Evolutionary conservation across 2,329 filamentous ascomycete genomes (phyloP), one percentile per base, ranked within the genome.

Genomic region (Dactylellina sp.): DNA sequence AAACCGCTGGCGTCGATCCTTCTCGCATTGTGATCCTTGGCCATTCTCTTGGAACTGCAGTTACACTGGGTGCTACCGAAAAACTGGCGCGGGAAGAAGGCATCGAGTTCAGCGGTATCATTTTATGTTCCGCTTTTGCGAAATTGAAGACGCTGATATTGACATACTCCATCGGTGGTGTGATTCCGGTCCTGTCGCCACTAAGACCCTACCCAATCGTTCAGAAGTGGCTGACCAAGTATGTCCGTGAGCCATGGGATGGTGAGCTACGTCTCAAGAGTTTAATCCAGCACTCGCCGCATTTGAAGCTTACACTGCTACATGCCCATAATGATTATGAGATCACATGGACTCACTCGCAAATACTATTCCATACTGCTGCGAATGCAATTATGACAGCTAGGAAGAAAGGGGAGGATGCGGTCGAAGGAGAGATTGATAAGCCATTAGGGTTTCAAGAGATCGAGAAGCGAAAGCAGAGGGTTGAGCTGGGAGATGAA

Each of bases 1-100:
- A 86, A 18, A 83, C 85, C 0, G 87, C 89, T 12, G 83, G 86
- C 0, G 85, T 97, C 16, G 84, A 90, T 0, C 83, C 92, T 0
- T 85, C 86, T 40, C 88, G 88, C 24, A 95, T 97, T 75, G 88
- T 94, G 1, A 84, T 97, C 25, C 83, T 96, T 1, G 94, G 93
- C 16, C 93, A 97, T 78, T 95, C 91, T 78, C 85, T 98, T 0
- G 94, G 94, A 22, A 97, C 94, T 0, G 93, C 91, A 0, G 91
- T 97, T 0, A 88, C 89, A 4, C 86, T 89, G 49, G 93, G 88
- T 1, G 88, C 91, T 0, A 89, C 88, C 0, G 89, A 96, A 78
- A 85, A 88, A 63, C 93, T 91, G 78, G 85, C 87, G 1, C 79
- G 79, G 20, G 79, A 83, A 56, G 82, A 83, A 61, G 85, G 84